Percentiles rank a stretch among this genome's conserved stretches.
phyloP scores from a whole-genome alignment of 1,284 basidiomycete species.

The Mycena sp. region DNA sequence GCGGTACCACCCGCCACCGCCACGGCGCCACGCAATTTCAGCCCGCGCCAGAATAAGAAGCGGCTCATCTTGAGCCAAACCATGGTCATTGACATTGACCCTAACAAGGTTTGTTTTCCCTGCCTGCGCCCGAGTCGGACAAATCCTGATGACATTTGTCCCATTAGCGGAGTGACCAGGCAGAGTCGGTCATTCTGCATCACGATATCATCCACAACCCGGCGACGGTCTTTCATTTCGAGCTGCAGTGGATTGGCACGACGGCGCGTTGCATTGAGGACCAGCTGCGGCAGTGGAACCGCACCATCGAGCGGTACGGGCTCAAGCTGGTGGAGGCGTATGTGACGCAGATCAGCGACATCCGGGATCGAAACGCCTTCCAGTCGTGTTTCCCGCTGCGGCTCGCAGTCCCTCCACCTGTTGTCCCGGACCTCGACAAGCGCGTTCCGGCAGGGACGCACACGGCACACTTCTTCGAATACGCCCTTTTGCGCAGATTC shows the following conservation, averaged over 20 bases:
- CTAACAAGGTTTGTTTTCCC: conserved; percentile 63
- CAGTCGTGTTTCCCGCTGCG: conserved; percentile 88
- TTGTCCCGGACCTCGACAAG: conserved; percentile 73
- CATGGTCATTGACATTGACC: conserved; percentile 89
- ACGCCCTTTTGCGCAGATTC: conserved; percentile 78
- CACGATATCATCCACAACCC: conserved; percentile 95
- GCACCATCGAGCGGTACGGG: conserved; percentile 90
- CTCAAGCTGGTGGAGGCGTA: conserved; percentile 94
- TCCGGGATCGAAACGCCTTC: conserved; percentile 85
- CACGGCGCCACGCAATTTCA: conserved; percentile 47
- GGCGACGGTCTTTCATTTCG: conserved; percentile 92
- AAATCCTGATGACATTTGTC: conserved; percentile 8
- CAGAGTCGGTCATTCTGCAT: conserved; percentile 88
- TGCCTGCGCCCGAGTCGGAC: background rate
- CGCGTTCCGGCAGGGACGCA: conserved; percentile 74
- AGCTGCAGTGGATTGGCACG: conserved; percentile 97
- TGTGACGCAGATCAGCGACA: conserved; percentile 87
- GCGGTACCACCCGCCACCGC: conserved; percentile 48
- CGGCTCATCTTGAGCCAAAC: conserved; percentile 86
- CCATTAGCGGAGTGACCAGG: conserved; percentile 82
- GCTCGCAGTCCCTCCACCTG: conserved; percentile 77
- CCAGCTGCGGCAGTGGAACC: conserved; percentile 84
- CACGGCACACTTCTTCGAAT: conserved; percentile 81
- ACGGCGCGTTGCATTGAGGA: conserved; percentile 97
- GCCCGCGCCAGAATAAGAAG: conserved; percentile 62